Evolutionary conservation across 495 filamentous ascomycete genomes (phyloP).

Genomic region (Aspergillus homomorphus): DNA sequence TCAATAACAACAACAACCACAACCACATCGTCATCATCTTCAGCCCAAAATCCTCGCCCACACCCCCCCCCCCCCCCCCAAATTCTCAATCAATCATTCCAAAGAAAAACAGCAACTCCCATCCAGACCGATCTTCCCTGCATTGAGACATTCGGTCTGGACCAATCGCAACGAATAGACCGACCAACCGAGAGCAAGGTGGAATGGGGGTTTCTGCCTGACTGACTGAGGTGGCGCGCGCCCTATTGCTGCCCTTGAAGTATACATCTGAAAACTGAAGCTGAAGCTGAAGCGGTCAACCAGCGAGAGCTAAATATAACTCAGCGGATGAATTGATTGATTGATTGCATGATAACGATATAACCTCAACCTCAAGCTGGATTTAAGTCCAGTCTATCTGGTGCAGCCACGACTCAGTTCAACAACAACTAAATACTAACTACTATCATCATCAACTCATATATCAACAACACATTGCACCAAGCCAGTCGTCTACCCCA

Average conservation of each 20-base stretch:
- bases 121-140: not conserved
- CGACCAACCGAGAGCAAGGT: not conserved
- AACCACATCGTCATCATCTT: not conserved
- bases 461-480: not conserved
- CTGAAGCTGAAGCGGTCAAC: not conserved
- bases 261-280: not conserved
- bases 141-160: not conserved
- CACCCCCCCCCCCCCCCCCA: no score
- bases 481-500: not conserved
- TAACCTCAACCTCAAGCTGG: no score
- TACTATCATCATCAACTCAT: not conserved
- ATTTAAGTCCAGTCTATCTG: no score
- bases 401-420: not conserved
- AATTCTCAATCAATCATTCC: not conserved
- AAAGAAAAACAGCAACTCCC: no score
- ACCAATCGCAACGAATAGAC: not conserved
- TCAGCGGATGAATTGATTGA: no score
- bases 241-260: not conserved
- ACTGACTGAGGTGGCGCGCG: not conserved
- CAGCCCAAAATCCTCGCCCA: not conserved
- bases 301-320: slow-evolving; percentile 8
- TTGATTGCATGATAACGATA: no score
- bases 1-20: not conserved
- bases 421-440: not conserved
- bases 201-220: slow-evolving; percentile 5